These are phyloP conservation scores for Halophytophthora batemanensis DNA, from an alignment of 352 stramenopile species.

Conservation along the genomic window DNA sequence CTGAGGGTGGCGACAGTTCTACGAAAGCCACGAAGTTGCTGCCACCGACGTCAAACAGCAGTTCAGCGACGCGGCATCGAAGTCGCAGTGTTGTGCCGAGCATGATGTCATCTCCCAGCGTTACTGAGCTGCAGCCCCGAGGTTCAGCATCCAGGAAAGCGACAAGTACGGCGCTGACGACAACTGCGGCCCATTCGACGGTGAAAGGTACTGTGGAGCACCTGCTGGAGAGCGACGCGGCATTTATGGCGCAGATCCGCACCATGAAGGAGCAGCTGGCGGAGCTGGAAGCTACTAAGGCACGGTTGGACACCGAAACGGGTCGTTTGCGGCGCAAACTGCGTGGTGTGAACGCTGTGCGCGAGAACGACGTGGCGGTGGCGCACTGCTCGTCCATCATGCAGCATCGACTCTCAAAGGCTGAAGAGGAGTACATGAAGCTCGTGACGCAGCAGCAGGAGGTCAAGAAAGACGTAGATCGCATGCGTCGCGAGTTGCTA, in stretches of 20 bases:
- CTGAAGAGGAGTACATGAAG: slow-evolving; percentile 80
- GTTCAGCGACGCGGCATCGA: slow-evolving; percentile 3
- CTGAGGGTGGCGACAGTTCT: not conserved
- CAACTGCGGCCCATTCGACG: not conserved
- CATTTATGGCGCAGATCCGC: slow-evolving; percentile 60
- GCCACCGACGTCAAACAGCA: not conserved
- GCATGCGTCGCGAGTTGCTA: slow-evolving; percentile 50
- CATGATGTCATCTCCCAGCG: not conserved
- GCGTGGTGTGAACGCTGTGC: slow-evolving; percentile 67
- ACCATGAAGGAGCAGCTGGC: slow-evolving; percentile 55
- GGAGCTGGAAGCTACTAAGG: slow-evolving; percentile 44
- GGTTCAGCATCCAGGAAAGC: slow-evolving; percentile 11
- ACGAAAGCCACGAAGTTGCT: not conserved
- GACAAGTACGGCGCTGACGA: not conserved
- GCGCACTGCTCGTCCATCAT: slow-evolving; percentile 73
- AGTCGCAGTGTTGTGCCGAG: slow-evolving; percentile 11
- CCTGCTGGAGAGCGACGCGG: slow-evolving; percentile 60
- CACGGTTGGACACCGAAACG: slow-evolving; percentile 44
- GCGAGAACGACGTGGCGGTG: slow-evolving; percentile 73
- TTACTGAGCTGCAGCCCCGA: slow-evolving; percentile 6
- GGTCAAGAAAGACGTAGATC: slow-evolving; percentile 59
- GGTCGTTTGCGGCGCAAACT: slow-evolving; percentile 44
- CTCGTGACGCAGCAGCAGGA: slow-evolving; percentile 60
- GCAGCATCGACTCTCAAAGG: slow-evolving; percentile 69
- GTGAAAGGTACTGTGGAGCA: slow-evolving; percentile 58